Conservation (phyloP, 2,329 filamentous ascomycete genomes). For the Epichloe bromicola region DNA sequence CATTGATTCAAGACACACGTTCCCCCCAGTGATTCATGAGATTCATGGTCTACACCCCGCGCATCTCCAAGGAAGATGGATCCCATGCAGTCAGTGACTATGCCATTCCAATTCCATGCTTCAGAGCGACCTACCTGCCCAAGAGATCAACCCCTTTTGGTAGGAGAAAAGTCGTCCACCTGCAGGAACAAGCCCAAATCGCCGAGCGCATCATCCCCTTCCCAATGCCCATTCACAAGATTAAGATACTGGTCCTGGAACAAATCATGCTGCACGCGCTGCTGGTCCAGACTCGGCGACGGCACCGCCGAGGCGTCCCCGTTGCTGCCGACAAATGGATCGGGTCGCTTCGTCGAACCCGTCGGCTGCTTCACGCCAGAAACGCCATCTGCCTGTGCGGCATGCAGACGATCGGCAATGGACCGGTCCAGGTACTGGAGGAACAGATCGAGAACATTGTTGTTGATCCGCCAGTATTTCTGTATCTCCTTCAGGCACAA, state of each 20-base stretch:
- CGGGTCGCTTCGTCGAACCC: background rate
- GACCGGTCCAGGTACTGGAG: constrained; percentile 25
- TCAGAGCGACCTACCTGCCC: constrained; percentile 16
- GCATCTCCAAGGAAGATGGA: too few relatives aligned
- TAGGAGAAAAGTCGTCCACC: constrained; percentile 17
- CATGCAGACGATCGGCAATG: constrained; percentile 22
- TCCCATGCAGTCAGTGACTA: too few relatives aligned
- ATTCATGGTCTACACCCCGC: background rate
- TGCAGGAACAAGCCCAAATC: constrained; percentile 22
- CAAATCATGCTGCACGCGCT: constrained; percentile 12
- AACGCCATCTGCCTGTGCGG: constrained; percentile 7
- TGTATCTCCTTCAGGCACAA: constrained; percentile 25
- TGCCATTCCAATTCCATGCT: too few relatives aligned
- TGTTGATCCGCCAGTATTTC: constrained; percentile 28
- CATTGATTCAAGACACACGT: background rate
- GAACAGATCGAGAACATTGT: constrained; percentile 24
- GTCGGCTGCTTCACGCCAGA: background rate
- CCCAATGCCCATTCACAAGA: constrained; percentile 22
- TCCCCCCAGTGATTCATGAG: background rate
- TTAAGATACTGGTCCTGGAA: constrained; percentile 24
- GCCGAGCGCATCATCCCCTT: constrained; percentile 22
- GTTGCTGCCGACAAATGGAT: constrained; percentile 2
- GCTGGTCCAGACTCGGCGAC: constrained; percentile 6
- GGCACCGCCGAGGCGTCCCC: background rate
- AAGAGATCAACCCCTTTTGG: constrained; percentile 18